Evolutionary conservation across 441 rosid genomes (phyloP).

Genomic region (Eugenia klotzschiana): DNA sequence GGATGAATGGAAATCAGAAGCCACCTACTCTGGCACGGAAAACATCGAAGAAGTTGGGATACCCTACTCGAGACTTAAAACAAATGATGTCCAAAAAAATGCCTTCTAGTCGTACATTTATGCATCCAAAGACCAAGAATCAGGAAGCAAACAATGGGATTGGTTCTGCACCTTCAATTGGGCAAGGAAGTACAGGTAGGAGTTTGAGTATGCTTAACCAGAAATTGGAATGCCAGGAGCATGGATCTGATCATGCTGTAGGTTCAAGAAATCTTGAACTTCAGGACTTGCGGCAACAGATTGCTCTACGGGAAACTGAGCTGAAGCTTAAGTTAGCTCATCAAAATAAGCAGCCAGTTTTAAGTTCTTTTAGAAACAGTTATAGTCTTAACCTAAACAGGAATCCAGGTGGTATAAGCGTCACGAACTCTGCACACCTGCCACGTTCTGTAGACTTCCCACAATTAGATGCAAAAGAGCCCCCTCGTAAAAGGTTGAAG

Average conservation of each 20-base stretch:
- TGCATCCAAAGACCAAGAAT: slow-evolving; percentile 17
- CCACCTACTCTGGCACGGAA: slow-evolving; percentile 13
- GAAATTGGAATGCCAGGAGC: slow-evolving; percentile 27
- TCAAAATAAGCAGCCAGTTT: slow-evolving; percentile 38
- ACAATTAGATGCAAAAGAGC: slow-evolving; percentile 32
- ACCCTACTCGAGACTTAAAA: slow-evolving; percentile 18
- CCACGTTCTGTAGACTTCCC: slow-evolving; percentile 2
- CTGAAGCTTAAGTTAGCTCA: slow-evolving; percentile 57
- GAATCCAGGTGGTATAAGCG: slow-evolving; percentile 22
- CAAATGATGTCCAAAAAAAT: slow-evolving; percentile 29
- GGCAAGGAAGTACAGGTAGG: slow-evolving; percentile 25
- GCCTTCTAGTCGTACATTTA: slow-evolving; percentile 25
- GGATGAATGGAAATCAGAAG: slow-evolving; percentile 17
- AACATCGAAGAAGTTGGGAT: slow-evolving; percentile 21
- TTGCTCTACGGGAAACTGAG: slow-evolving; percentile 74
- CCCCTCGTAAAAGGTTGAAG: slow-evolving; percentile 55
- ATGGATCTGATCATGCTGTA: slow-evolving; percentile 23
- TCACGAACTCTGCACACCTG: slow-evolving; percentile 15
- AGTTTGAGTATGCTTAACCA: slow-evolving; percentile 18
- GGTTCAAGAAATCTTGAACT: slow-evolving; percentile 37
- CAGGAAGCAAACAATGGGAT: slow-evolving; percentile 26
- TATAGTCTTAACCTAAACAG: slow-evolving; percentile 11
- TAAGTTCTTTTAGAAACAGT: slow-evolving; percentile 13
- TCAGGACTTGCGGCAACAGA: slow-evolving; percentile 78
- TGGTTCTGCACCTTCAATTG: slow-evolving; percentile 18